These are phyloP conservation scores for Primulina eburnea DNA, from an alignment of 257 asterid species.

Conservation along the genomic window DNA sequence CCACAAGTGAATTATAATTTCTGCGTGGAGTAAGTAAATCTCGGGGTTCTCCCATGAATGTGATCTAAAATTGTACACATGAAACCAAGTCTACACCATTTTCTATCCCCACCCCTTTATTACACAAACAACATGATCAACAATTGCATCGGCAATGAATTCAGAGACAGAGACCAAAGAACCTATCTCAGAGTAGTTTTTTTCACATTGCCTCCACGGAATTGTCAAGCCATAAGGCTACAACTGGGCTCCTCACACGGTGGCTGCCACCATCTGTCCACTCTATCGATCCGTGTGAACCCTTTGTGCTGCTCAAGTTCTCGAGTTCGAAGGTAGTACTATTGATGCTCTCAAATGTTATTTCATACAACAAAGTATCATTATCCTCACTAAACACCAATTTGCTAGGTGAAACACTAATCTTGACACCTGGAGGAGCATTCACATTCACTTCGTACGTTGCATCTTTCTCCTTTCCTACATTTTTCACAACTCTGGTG, in stretches of 20 bases:
- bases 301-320: conserved; percentile 29
- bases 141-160: too few species aligned
- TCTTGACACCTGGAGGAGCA: conserved; percentile 69
- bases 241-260: conserved; percentile 72
- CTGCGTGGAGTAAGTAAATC: too few species aligned
- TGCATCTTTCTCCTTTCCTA: conserved; percentile 40
- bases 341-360: conserved; percentile 47
- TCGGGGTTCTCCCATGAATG: too few species aligned
- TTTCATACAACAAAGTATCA: conserved; percentile 56
- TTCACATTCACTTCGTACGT: conserved; percentile 65
- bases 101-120: too few species aligned
- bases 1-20: too few species aligned
- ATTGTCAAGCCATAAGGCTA: conserved; percentile 46
- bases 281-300: conserved; percentile 72
- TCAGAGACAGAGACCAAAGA: too few species aligned
- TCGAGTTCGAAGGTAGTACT: conserved; percentile 23
- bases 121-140: too few species aligned
- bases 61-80: too few species aligned
- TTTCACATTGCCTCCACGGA: conserved; percentile 54
- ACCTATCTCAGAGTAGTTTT: too few species aligned
- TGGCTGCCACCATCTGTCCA: conserved; percentile 79
- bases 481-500: conserved; percentile 67
- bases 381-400: conserved; percentile 47
- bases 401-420: conserved; percentile 62
- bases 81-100: too few species aligned